phyloP scores from a whole-genome alignment of 306 rosid genomes.

The Gastrolobium bilobum region DNA sequence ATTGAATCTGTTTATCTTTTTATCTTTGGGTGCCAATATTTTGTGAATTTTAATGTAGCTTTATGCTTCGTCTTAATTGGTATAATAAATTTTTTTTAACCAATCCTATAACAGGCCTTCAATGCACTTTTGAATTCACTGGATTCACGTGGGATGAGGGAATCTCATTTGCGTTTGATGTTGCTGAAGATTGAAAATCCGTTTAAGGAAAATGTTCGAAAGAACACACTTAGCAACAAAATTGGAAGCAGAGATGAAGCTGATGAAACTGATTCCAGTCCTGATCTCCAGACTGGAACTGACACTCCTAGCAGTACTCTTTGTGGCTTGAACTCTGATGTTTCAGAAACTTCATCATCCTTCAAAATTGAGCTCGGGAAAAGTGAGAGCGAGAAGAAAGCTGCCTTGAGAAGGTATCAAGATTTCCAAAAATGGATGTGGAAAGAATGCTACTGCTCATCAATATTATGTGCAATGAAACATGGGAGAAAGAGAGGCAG shows the following conservation, averaged over 20 bases:
- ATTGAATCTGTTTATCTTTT: background rate
- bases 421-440: conserved; percentile 93
- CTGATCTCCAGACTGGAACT: conserved; percentile 52
- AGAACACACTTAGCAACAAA: conserved; percentile 57
- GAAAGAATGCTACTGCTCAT: conserved; percentile 78
- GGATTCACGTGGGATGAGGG: conserved; percentile 95
- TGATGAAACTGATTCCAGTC: conserved; percentile 48
- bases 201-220: conserved; percentile 77
- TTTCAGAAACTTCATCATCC: conserved; percentile 73
- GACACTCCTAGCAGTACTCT: conserved; percentile 91
- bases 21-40: conserved; percentile 10
- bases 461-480: conserved; percentile 70
- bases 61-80: conserved; percentile 21
- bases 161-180: conserved; percentile 90
- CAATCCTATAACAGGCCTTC: conserved; percentile 70
- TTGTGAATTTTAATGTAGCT: conserved; percentile 29
- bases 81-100: conserved; percentile 29
- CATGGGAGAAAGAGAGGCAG: conserved; percentile 76
- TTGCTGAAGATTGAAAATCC: conserved; percentile 83
- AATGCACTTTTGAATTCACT: conserved; percentile 76
- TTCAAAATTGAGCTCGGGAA: conserved; percentile 90
- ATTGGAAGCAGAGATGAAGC: conserved; percentile 60
- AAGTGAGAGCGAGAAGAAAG: conserved; percentile 80
- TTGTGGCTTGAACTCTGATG: conserved; percentile 72
- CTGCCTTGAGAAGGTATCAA: conserved; percentile 83